Evolutionary conservation across 1,284 basidiomycete species (phyloP).

Genomic region (Ganoderma multipileum): DNA sequence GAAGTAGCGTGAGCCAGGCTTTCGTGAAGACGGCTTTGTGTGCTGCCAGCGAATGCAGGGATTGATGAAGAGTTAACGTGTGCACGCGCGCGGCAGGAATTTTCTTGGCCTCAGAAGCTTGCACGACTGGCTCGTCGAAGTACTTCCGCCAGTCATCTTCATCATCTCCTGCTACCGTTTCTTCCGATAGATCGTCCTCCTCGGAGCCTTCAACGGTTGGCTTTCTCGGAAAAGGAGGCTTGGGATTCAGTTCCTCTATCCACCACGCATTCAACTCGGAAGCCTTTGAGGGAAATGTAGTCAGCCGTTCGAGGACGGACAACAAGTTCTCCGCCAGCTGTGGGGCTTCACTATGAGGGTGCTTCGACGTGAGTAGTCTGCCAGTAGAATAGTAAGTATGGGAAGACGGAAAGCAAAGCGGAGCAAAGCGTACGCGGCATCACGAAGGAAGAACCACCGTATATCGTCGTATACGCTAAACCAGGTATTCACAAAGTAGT

Average conservation of each 20-base stretch:
- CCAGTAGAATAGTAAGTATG: constrained; percentile 6
- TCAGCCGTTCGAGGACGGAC: constrained; percentile 78
- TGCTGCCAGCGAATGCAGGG: constrained; percentile 73
- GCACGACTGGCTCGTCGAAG: constrained; percentile 69
- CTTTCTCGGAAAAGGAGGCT: constrained; percentile 60
- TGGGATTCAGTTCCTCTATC: constrained; percentile 73
- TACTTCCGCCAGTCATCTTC: constrained; percentile 83
- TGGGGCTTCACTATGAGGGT: constrained; percentile 44
- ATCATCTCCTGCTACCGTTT: constrained; percentile 46
- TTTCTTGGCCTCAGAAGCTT: constrained; percentile 43
- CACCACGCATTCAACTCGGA: constrained; percentile 89
- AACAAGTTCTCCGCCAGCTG: constrained; percentile 71
- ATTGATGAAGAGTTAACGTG: constrained; percentile 75
- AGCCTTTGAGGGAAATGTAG: constrained; percentile 81
- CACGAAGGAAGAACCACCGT: constrained; percentile 92
- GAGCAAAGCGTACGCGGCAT: constrained; percentile 67
- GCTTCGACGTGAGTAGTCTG: constrained; percentile 34
- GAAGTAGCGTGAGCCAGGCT: constrained; percentile 78
- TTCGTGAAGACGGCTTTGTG: constrained; percentile 83
- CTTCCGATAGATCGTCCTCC: constrained; percentile 46
- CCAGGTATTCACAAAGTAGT: constrained; percentile 74
- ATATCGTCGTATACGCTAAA: constrained; percentile 88
- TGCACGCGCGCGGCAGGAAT: constrained; percentile 56
- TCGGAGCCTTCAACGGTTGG: constrained; percentile 42
- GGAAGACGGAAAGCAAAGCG: neutral